These are phyloP conservation scores for Metschnikowia baotianmanensis DNA, from an alignment of 805 yeast genomes.

Conservation along the genomic window DNA sequence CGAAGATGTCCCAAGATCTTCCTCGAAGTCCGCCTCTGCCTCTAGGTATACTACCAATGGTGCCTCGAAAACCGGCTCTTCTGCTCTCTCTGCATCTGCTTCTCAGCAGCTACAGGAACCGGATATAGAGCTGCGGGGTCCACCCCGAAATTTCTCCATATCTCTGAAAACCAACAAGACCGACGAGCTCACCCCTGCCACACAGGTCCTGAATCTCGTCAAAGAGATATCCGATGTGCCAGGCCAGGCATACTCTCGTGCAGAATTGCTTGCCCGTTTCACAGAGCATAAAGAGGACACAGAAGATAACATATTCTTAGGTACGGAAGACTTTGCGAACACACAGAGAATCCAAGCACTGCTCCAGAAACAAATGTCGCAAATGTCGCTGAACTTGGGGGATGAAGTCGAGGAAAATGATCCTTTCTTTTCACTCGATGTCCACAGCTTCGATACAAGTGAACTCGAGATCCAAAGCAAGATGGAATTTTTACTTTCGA, in stretches of 20 bases:
- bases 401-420: conserved; percentile 27
- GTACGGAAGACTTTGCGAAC: not conserved
- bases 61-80: no score
- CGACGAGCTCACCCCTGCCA: conserved; percentile 7
- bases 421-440: conserved; percentile 38
- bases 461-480: conserved; percentile 41
- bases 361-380: conserved; percentile 2
- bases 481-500: conserved; percentile 35
- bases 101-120: not conserved
- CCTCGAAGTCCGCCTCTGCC: no score
- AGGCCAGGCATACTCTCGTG: conserved; percentile 17
- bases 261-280: conserved; percentile 31
- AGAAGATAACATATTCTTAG: conserved; percentile 2
- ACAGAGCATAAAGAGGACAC: conserved; percentile 20
- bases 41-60: no score
- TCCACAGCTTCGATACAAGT: conserved; percentile 39
- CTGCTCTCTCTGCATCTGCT: no score
- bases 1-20: not conserved
- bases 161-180: not conserved
- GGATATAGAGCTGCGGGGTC: conserved; percentile 2
- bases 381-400: not conserved
- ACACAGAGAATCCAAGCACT: conserved; percentile 2
- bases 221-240: conserved; percentile 3
- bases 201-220: conserved; percentile 7
- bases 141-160: not conserved